Evolutionary conservation across 2,329 filamentous ascomycete genomes (phyloP).

Genomic region (Xylariaceae sp.): DNA sequence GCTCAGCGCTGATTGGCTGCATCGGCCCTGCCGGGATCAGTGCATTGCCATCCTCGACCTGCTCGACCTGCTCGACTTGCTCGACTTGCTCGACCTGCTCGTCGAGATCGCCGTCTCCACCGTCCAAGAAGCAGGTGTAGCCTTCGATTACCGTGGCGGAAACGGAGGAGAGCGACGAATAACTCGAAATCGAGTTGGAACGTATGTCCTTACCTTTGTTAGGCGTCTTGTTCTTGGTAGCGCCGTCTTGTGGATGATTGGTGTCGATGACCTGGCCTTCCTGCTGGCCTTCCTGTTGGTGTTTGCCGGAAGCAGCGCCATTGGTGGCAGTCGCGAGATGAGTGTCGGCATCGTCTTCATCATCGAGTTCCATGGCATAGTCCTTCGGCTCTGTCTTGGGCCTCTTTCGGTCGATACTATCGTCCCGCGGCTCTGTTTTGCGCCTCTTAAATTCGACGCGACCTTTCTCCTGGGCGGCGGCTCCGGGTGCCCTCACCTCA

Average conservation of each 20-base stretch:
- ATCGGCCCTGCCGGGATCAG: slow-evolving; percentile 28
- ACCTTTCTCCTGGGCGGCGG: too few relatives aligned
- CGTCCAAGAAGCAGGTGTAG: slow-evolving; percentile 29
- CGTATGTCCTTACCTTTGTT: slow-evolving; percentile 23
- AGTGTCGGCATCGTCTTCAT: slow-evolving; percentile 2
- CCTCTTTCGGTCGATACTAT: slow-evolving; percentile 16
- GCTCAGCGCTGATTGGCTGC: slow-evolving; percentile 32
- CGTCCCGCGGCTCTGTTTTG: too few relatives aligned
- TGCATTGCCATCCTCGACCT: slow-evolving; percentile 30
- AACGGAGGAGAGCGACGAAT: slow-evolving; percentile 31
- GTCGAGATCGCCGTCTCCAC: slow-evolving; percentile 28
- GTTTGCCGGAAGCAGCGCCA: neutral
- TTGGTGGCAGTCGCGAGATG: neutral
- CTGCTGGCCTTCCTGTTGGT: slow-evolving; percentile 3
- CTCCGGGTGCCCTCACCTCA: neutral
- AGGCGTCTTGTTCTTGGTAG: slow-evolving; percentile 18
- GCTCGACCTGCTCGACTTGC: too few relatives aligned
- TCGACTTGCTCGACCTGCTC: slow-evolving; percentile 22
- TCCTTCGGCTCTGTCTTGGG: slow-evolving; percentile 24
- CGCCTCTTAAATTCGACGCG: too few relatives aligned
- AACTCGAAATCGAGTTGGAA: slow-evolving; percentile 30
- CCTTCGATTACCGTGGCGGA: slow-evolving; percentile 31
- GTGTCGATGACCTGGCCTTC: slow-evolving; percentile 6
- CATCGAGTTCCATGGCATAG: neutral
- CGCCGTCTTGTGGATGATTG: slow-evolving; percentile 13